These are phyloP conservation scores for Pythium pectinolyticum DNA, from an alignment of 352 stramenopile genomes.

Conservation along the genomic window DNA sequence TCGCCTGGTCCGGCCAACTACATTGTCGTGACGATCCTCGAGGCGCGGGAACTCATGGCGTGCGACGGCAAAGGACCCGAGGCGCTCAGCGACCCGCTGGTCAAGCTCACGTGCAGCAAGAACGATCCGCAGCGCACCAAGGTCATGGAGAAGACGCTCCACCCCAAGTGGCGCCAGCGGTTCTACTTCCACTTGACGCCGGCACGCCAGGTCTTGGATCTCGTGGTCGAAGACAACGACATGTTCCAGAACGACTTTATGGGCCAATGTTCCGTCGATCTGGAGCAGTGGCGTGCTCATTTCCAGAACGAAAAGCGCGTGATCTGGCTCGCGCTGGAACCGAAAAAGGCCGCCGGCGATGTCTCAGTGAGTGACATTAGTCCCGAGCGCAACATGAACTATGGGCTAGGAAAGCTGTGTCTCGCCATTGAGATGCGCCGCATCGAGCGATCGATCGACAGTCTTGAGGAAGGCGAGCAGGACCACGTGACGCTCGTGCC, in stretches of 20 bases:
- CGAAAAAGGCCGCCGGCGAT: slow-evolving; percentile 36
- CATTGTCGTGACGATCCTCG: slow-evolving; percentile 66
- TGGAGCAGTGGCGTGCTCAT: slow-evolving; percentile 54
- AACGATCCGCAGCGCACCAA: slow-evolving; percentile 64
- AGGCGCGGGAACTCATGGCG: slow-evolving; percentile 52
- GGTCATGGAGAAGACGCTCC: slow-evolving; percentile 61
- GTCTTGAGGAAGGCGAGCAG: slow-evolving; percentile 66
- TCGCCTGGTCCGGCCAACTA: slow-evolving; percentile 40
- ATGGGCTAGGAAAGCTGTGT: slow-evolving; percentile 56
- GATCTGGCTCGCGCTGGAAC: slow-evolving; percentile 71
- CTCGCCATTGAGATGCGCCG: slow-evolving; percentile 58
- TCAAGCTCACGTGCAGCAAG: slow-evolving; percentile 54
- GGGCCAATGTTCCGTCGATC: slow-evolving; percentile 62
- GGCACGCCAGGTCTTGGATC: slow-evolving; percentile 50
- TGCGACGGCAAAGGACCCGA: slow-evolving; percentile 55
- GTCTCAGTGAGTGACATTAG: slow-evolving; percentile 45
- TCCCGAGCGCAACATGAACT: slow-evolving; percentile 30
- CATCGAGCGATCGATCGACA: slow-evolving; percentile 54
- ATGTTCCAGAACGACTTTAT: slow-evolving; percentile 76
- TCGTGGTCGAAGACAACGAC: slow-evolving; percentile 66
- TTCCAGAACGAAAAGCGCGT: slow-evolving; percentile 51
- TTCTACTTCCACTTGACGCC: slow-evolving; percentile 63
- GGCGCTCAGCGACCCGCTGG: slow-evolving; percentile 65
- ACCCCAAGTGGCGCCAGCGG: slow-evolving; percentile 63
- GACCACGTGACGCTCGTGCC: slow-evolving; percentile 64